Percentiles rank a stretch among this genome's conserved stretches.
Evolutionary conservation across 73 alveolate genomes (phyloP).

Genomic region (Breviolum minutum): DNA sequence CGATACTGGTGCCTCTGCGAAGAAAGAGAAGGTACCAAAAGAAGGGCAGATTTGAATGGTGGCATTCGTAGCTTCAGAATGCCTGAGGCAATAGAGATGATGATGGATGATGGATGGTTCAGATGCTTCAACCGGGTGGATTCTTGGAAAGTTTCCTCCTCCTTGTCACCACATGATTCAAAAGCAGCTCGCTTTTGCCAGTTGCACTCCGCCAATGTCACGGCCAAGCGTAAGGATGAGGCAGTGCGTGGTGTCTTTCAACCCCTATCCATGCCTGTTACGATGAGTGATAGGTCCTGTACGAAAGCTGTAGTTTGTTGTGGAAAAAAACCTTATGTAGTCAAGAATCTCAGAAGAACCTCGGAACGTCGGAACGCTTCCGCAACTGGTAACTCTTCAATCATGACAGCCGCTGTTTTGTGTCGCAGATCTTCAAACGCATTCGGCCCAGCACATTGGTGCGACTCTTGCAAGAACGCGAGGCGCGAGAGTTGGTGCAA

Average conservation of each 20-base stretch:
- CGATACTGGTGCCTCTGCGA: constrained; percentile 92
- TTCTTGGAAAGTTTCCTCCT: neutral
- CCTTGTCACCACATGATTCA: neutral
- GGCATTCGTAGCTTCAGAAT: neutral
- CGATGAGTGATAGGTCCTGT: too few species aligned
- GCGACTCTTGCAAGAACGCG: constrained; percentile 73
- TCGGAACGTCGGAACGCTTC: too few species aligned
- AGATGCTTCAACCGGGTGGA: neutral
- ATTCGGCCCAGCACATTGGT: constrained; percentile 85
- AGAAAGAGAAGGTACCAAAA: constrained; percentile 63
- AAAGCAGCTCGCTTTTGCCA: neutral
- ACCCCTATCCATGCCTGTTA: neutral
- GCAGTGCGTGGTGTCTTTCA: neutral
- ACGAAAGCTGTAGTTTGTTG: too few species aligned
- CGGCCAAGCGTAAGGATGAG: constrained; percentile 94
- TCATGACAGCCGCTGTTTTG: too few species aligned
- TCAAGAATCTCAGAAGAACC: too few species aligned
- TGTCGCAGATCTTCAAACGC: constrained; percentile 81
- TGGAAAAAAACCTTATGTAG: too few species aligned
- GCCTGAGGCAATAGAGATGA: too few species aligned
- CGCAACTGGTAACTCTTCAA: too few species aligned
- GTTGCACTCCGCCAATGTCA: constrained; percentile 92
- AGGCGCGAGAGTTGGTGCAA: neutral
- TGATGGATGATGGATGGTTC: neutral
- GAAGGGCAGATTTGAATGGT: neutral